These are phyloP conservation scores for Talaromyces sp. DNA, from an alignment of 2,329 filamentous ascomycete genomes.

Conservation along the genomic window DNA sequence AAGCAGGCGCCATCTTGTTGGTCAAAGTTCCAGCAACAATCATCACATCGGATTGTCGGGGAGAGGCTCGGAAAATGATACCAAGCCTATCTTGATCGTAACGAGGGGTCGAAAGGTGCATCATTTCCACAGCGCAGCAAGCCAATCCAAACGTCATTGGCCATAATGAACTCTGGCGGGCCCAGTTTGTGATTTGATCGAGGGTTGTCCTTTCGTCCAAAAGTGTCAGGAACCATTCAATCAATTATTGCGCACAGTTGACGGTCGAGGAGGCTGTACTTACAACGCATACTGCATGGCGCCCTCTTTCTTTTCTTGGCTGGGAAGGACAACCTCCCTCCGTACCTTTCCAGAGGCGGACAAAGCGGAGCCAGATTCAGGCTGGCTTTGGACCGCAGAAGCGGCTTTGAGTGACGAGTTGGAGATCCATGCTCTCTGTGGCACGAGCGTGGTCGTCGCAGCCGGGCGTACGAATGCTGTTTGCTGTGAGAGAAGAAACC, in stretches of 20 bases:
- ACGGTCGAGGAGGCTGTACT: conserved; percentile 14
- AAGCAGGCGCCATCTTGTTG: conserved; percentile 88
- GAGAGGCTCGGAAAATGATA: conserved; percentile 83
- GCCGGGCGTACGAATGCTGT: conserved; percentile 23
- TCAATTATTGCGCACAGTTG: not conserved
- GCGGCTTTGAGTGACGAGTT: conserved; percentile 39
- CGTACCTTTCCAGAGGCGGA: conserved; percentile 39
- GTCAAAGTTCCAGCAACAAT: conserved; percentile 85
- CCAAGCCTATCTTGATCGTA: conserved; percentile 86
- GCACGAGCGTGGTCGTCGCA: conserved; percentile 27
- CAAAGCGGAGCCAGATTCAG: conserved; percentile 26
- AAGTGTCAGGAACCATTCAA: not conserved
- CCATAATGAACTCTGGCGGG: conserved; percentile 80
- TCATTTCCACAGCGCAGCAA: conserved; percentile 90
- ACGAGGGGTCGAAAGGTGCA: conserved; percentile 83
- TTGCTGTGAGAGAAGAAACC: conserved; percentile 16
- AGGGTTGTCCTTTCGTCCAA: conserved; percentile 31
- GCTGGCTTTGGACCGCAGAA: conserved; percentile 34
- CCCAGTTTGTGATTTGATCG: conserved; percentile 82
- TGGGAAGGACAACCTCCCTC: conserved; percentile 43
- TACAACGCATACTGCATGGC: conserved; percentile 49
- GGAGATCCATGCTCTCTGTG: conserved; percentile 33
- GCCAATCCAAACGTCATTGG: conserved; percentile 89
- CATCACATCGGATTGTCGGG: conserved; percentile 83
- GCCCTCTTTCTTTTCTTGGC: conserved; percentile 46